phyloP scores from a whole-genome alignment of 2,329 filamentous ascomycete genomes.

The Pseudocercospora crystallina region DNA sequence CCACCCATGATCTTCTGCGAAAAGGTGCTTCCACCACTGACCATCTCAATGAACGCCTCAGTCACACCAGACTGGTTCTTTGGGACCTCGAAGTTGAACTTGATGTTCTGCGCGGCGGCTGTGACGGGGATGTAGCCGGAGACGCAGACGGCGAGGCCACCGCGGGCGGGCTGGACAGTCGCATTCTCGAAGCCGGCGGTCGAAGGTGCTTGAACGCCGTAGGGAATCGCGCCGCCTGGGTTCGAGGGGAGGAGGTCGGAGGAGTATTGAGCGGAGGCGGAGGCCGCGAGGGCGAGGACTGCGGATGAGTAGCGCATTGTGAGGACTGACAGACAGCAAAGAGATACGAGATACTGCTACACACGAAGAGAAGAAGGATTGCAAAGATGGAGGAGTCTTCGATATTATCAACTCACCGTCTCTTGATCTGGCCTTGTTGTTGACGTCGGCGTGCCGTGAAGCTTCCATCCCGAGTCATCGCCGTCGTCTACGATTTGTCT shows the following conservation, averaged over 20 bases:
- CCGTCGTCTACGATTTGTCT: too few relatives aligned
- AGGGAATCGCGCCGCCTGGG: slow-evolving; percentile 20
- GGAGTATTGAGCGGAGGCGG: slow-evolving; percentile 12
- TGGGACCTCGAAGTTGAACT: slow-evolving; percentile 29
- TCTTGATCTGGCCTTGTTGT: too few relatives aligned
- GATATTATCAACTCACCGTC: too few relatives aligned
- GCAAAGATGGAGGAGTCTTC: too few relatives aligned
- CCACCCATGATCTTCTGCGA: slow-evolving; percentile 11
- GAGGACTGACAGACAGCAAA: not conserved
- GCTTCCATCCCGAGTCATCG: too few relatives aligned
- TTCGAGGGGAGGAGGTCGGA: slow-evolving; percentile 15
- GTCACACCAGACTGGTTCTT: slow-evolving; percentile 31
- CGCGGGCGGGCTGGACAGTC: slow-evolving; percentile 24
- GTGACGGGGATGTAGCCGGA: slow-evolving; percentile 29
- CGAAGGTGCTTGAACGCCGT: slow-evolving; percentile 13
- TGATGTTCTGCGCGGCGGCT: slow-evolving; percentile 29
- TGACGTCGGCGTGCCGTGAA: too few relatives aligned
- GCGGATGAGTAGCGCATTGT: slow-evolving; percentile 5
- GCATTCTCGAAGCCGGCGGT: slow-evolving; percentile 20
- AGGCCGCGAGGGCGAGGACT: slow-evolving; percentile 11
- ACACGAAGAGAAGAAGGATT: too few relatives aligned
- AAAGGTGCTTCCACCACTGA: slow-evolving; percentile 9
- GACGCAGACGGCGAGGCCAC: slow-evolving; percentile 31
- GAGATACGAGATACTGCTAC: not conserved
- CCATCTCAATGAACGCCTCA: slow-evolving; percentile 23